Percentiles rank a stretch among this genome's conserved stretches.
These are phyloP conservation scores for Aspergillus sp. DNA, from an alignment of 2,329 filamentous ascomycete genomes.

Conservation along the genomic window DNA sequence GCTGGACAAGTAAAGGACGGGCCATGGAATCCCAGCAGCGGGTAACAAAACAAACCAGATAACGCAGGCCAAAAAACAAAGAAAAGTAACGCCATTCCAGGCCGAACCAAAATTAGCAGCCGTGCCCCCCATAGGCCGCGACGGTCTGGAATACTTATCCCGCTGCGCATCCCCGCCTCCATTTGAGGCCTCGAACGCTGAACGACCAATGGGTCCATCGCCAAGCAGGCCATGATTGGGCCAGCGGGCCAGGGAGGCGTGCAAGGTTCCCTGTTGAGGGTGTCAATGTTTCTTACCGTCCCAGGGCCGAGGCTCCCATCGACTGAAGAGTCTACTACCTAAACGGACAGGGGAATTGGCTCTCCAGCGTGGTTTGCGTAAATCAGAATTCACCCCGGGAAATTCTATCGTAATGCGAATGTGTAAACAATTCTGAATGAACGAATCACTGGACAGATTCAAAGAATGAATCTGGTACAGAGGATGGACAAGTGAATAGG, in stretches of 20 bases:
- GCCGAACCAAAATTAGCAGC: conserved; percentile 20
- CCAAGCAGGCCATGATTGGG: conserved; percentile 13
- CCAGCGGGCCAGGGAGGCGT: conserved; percentile 11
- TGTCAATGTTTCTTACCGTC: conserved; percentile 10
- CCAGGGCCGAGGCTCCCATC: conserved; percentile 19
- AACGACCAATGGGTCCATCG: conserved; percentile 2
- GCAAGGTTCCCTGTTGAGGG: conserved; percentile 14
- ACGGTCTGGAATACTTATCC: conserved; percentile 12
- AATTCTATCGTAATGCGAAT: too few relatives aligned
- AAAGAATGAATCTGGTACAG: too few relatives aligned
- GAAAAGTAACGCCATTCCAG: conserved; percentile 7
- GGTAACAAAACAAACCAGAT: background rate
- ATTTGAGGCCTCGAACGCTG: conserved; percentile 24
- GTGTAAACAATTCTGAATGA: background rate
- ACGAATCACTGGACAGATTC: too few relatives aligned
- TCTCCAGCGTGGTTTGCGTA: background rate
- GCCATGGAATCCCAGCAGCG: background rate
- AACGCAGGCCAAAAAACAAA: background rate
- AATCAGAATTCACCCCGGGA: background rate
- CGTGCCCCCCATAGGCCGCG: conserved; percentile 6
- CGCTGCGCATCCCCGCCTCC: conserved; percentile 19
- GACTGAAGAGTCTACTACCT: conserved; percentile 8
- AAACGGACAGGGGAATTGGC: background rate
- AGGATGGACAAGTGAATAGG: too few relatives aligned
- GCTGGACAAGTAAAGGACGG: background rate